Evolutionary conservation across 371 early-diverging fungal genomes (phyloP), one percentile per base, ranked within the genome.

Genomic region (Dinochytrium kinnereticum): DNA sequence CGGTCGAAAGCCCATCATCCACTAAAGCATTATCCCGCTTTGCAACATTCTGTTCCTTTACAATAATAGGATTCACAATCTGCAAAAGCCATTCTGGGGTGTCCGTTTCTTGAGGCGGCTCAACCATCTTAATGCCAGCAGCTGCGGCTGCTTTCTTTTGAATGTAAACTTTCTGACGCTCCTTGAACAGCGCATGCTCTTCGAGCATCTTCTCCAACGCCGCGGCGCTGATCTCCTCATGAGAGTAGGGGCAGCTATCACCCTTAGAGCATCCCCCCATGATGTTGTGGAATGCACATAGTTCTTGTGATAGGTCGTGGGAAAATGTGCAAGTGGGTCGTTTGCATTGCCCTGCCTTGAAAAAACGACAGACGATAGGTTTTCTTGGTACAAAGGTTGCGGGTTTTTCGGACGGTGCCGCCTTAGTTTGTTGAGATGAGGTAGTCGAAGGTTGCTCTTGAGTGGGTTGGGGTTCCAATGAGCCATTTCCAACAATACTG

Each of bases 281-380:
- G 2, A 68, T 33, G 3, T 19, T 26, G 37, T 68, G 69, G 30
- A 68, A 68, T 3, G 69, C 69, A 51, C 69, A 68, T 7, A 40
- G 69, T 21, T 51, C 51, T 2, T 5, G 2, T 21, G 51, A 51
- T 19, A 68, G 51, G 33, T 68, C 69, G 37, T 68, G 69, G 5
- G 69, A 68, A 44, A 68, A 68, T 2, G 19, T n/a, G 53, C 69
- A 68, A n/a, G 50, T 34, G 3, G 26, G 31, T 15, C 53, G 19
- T 13, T 28, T 37, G 24, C 61, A 61, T 61, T 33, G 31, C 3
- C 61, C 36, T 34, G 31, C 30, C 36, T 26, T 31, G 36, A 61
- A 61, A 34, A 61, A 61, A 30, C 61, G 3, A 24, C 61, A 61
- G 13, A 61, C 34, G 10, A 33, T 37, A 7, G 61, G 7, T 24